Conservation (phyloP, 2,329 filamentous ascomycete genomes). For the Penicillium olsonii region DNA sequence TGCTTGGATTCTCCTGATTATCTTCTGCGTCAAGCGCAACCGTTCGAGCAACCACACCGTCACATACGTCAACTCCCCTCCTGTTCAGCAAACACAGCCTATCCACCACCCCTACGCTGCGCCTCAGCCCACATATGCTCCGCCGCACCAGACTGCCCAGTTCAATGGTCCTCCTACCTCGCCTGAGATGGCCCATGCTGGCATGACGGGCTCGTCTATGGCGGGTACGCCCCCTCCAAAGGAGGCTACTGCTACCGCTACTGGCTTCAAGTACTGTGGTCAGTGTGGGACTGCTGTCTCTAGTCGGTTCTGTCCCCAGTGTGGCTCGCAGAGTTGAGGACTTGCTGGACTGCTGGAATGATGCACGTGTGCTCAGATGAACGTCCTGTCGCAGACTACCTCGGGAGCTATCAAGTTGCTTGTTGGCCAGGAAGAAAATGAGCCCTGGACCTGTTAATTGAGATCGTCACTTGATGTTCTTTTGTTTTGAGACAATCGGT, state of each 20-base stretch:
- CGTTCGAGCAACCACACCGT: conserved; percentile 9
- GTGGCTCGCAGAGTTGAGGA: conserved; percentile 7
- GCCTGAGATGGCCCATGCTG: conserved; percentile 6
- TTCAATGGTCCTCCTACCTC: conserved; percentile 11
- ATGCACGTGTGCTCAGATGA: too few species aligned
- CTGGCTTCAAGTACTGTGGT: conserved; percentile 11
- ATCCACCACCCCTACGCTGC: conserved; percentile 10
- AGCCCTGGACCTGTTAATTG: too few species aligned
- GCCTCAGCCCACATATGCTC: conserved; percentile 12
- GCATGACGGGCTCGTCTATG: conserved; percentile 1
- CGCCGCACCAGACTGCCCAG: background rate
- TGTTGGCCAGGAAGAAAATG: too few species aligned
- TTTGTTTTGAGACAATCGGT: too few species aligned
- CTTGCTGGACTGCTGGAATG: too few species aligned
- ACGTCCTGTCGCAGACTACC: too few species aligned
- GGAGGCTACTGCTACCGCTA: conserved; percentile 9
- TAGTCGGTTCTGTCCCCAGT: conserved; percentile 18
- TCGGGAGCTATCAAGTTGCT: too few species aligned
- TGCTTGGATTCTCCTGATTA: conserved; percentile 20
- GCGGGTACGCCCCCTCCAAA: conserved; percentile 14
- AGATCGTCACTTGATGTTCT: too few species aligned
- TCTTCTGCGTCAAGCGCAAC: conserved; percentile 21
- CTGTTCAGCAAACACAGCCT: conserved; percentile 1
- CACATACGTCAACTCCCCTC: conserved; percentile 9
- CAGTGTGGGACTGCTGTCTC: conserved; percentile 13